Percentiles rank a stretch among this genome's conserved stretches.
phyloP scores from a whole-genome alignment of 768 basidiomycete genomes.

The Basidioascus undulatus region DNA sequence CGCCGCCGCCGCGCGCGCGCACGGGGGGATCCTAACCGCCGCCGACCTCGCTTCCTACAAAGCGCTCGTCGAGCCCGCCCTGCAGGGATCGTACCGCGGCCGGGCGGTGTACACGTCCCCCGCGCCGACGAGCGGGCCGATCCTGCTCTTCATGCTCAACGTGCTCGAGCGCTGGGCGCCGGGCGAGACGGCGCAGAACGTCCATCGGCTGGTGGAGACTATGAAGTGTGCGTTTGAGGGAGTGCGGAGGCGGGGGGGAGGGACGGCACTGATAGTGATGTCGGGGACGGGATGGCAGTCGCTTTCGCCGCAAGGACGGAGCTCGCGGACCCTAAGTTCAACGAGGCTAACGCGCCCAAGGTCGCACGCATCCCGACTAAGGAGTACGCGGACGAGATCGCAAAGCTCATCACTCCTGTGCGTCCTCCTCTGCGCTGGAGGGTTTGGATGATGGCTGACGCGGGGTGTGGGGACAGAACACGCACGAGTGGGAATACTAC shows the following conservation, averaged over 20 bases:
- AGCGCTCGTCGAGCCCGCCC: constrained; percentile 42
- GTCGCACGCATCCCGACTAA: constrained; percentile 11
- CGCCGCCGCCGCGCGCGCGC: constrained; percentile 37
- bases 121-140: constrained; percentile 68
- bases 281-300: no score
- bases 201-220: constrained; percentile 60
- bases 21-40: constrained; percentile 57
- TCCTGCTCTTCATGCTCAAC: constrained; percentile 80
- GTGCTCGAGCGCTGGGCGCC: constrained; percentile 47
- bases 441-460: no score
- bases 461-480: no score
- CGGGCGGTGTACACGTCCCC: constrained; percentile 61
- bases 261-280: no score
- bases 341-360: constrained; percentile 6
- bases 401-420: constrained; percentile 60
- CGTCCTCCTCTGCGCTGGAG: constrained; percentile 15
- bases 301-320: constrained; percentile 53
- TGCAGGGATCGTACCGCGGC: constrained; percentile 51
- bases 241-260: no score
- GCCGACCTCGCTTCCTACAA: constrained; percentile 48
- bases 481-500: no score
- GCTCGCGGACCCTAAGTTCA: constrained; percentile 51
- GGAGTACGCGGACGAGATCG: constrained; percentile 33
- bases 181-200: constrained; percentile 35
- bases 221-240: constrained; percentile 56